Percentiles rank a stretch among this genome's conserved stretches.
Conservation (phyloP, 2,329 filamentous ascomycete genomes). For the Incumbomyces lentus region DNA sequence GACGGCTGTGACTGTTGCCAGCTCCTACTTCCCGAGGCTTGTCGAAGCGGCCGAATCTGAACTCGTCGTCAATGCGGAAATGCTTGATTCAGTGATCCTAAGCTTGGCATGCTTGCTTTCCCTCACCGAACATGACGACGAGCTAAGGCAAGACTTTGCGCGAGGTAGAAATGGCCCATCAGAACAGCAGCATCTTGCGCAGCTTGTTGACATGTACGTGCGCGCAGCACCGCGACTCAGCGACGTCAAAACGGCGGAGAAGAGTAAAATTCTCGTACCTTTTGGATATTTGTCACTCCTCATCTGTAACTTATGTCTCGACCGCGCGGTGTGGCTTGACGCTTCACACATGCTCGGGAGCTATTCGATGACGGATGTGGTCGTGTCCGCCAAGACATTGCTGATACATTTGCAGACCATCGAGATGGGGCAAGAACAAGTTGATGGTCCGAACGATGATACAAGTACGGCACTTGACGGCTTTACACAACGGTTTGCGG, state of each 20-base stretch:
- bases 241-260: slow-evolving; percentile 50
- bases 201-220: slow-evolving; percentile 56
- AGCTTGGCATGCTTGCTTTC: slow-evolving; percentile 79
- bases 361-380: slow-evolving; percentile 39
- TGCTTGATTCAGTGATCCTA: slow-evolving; percentile 65
- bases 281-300: slow-evolving; percentile 79
- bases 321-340: slow-evolving; percentile 33
- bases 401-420: slow-evolving; percentile 45
- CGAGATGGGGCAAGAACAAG: slow-evolving; percentile 28
- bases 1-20: slow-evolving; percentile 28
- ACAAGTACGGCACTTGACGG: slow-evolving; percentile 20
- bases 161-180: slow-evolving; percentile 25
- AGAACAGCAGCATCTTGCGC: slow-evolving; percentile 41
- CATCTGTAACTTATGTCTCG: slow-evolving; percentile 67
- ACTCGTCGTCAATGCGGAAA: slow-evolving; percentile 33
- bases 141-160: slow-evolving; percentile 46
- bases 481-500: slow-evolving; percentile 45
- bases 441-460: slow-evolving; percentile 24
- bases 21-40: slow-evolving; percentile 19
- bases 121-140: slow-evolving; percentile 64
- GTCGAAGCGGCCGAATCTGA: slow-evolving; percentile 26
- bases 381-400: slow-evolving; percentile 53
- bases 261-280: slow-evolving; percentile 69
- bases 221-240: slow-evolving; percentile 45
- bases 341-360: slow-evolving; percentile 36